Evolutionary conservation across 1,139 yeast genomes (phyloP).

Genomic region (Geotrichum australiense): DNA sequence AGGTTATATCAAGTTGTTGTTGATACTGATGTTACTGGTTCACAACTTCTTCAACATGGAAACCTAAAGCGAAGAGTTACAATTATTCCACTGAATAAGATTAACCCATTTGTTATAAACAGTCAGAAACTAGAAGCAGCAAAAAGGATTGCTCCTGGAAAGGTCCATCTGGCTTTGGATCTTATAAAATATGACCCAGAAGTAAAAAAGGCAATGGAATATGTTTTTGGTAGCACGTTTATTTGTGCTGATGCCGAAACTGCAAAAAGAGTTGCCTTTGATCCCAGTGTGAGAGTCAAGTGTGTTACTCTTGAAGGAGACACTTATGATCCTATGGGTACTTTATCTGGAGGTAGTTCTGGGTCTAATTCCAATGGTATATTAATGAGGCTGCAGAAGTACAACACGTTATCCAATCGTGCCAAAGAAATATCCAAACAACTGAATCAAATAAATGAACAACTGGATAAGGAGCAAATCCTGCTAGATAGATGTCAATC

Average conservation of each 20-base stretch:
- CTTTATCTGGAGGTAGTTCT: conserved; percentile 87
- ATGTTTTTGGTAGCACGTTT: conserved; percentile 81
- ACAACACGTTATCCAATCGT: conserved; percentile 45
- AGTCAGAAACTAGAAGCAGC: conserved; percentile 43
- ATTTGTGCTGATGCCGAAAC: conserved; percentile 82
- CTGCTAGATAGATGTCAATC: conserved; percentile 48
- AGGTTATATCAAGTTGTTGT: conserved; percentile 86
- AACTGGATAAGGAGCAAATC: conserved; percentile 42
- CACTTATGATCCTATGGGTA: conserved; percentile 92
- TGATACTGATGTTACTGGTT: conserved; percentile 77
- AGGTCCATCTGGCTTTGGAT: conserved; percentile 81
- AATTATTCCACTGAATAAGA: conserved; percentile 85
- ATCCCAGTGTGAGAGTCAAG: conserved; percentile 69
- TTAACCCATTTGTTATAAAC: conserved; percentile 44
- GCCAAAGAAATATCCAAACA: conserved; percentile 39
- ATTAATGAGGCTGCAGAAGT: conserved; percentile 61
- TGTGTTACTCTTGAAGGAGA: conserved; percentile 95
- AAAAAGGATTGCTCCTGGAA: conserved; percentile 64
- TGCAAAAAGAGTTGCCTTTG: conserved; percentile 81
- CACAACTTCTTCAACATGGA: conserved; percentile 73
- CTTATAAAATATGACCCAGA: conserved; percentile 67
- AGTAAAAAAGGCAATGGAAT: conserved; percentile 78
- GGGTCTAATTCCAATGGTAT: conserved; percentile 45
- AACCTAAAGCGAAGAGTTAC: conserved; percentile 77
- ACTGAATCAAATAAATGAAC: conserved; percentile 38